Evolutionary conservation across 371 early-diverging fungal genomes (phyloP), one percentile per base, ranked within the genome.

Genomic region (Capniomyces stellatus): DNA sequence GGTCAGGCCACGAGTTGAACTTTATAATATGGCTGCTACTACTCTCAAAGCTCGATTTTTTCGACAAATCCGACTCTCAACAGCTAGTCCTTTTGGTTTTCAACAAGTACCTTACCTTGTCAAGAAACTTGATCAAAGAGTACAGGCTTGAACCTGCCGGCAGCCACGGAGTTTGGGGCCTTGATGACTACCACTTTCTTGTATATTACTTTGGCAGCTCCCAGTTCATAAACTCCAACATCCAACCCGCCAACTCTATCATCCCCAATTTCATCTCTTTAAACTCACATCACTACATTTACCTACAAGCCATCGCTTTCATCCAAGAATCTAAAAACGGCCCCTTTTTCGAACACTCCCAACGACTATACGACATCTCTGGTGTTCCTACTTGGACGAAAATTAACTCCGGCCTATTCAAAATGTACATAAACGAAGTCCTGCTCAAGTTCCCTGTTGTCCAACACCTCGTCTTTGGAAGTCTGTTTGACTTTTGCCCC

Each of bases 101-200:
- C 65, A 76, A 73, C 48, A 77, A 81, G 57, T 99, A 99, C 68
- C 74, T 97, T 40, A 69, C 71, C 6, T 58, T 96, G 28, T 85
- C 92, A 73, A 76, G 93, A 53, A 70, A 75, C 51, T 71, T 97
- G 29, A 95, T 98, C 66, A 77, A 77, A 52, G 76, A 81, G n/a
- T 99, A 96, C 71, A 82, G 82, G 75, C 73, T 99, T 2, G 99
- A 98, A 64, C 98, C 99, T 10, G 99, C 99, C 1, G 99, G 99
- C 2, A 87, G 89, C 28, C 94, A 98, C 61, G 99, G 99, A 54
- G 93, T 93, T 18, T 99, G 99, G 98, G 98, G 98, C 24, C 62
- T 98, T 22, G 98, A 98, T 64, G 98, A 98, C 67, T 97, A 93
- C 63, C 97, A 97, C 61, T 92, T 98, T 60, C 63, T 99, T 56